Percentiles rank a stretch among this genome's conserved stretches.
Conservation (phyloP, 192 early-diverging fungal species). For the Funneliformis geosporum region DNA sequence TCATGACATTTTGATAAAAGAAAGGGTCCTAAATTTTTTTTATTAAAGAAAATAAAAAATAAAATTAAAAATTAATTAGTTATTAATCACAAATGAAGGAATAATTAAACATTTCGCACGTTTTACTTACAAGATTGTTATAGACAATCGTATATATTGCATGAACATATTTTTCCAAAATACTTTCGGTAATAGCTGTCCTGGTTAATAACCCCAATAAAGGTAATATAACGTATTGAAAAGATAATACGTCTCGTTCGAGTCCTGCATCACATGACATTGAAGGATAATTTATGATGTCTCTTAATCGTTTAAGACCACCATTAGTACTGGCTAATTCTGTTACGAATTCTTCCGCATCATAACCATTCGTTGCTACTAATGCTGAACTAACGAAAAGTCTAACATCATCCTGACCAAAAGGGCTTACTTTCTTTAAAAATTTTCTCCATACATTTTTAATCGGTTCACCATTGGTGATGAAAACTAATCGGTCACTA, state of each 20-base stretch:
- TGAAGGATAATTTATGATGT: constrained; percentile 28
- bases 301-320: constrained; percentile 18
- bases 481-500: constrained; percentile 2
- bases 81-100: background rate
- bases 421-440: background rate
- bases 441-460: background rate
- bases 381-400: constrained; percentile 1
- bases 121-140: constrained; percentile 16
- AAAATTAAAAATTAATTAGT: background rate
- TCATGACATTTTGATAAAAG: constrained; percentile 24
- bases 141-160: constrained; percentile 41
- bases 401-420: background rate
- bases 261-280: constrained; percentile 36
- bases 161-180: constrained; percentile 36
- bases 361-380: no score
- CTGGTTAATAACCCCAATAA: constrained; percentile 33
- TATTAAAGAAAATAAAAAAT: no score
- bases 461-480: background rate
- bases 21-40: constrained; percentile 33
- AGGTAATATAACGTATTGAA: constrained; percentile 35
- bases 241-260: constrained; percentile 19
- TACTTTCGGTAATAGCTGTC: constrained; percentile 36
- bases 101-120: no score
- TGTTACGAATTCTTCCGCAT: constrained; percentile 32
- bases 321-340: constrained; percentile 28